These are phyloP conservation scores for Mariannaea elegans DNA, from an alignment of 2,329 filamentous ascomycete species.

Conservation along the genomic window DNA sequence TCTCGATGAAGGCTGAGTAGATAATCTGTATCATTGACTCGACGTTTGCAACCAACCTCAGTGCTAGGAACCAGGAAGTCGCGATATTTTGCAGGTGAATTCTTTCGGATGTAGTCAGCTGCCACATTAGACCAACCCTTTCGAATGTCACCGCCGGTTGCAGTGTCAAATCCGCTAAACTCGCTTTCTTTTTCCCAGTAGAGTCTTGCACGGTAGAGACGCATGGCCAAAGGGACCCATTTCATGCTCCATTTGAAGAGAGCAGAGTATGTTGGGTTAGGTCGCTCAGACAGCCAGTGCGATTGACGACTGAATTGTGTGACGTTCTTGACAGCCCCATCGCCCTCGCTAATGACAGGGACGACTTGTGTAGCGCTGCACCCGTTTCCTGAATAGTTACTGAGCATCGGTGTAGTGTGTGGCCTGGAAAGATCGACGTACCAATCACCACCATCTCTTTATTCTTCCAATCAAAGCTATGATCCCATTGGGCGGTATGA, in stretches of 20 bases:
- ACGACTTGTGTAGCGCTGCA: constrained; percentile 41
- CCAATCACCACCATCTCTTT: constrained; percentile 38
- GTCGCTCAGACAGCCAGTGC: constrained; percentile 52
- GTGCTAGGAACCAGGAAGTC: constrained; percentile 44
- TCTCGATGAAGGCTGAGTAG: constrained; percentile 39
- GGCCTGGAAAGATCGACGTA: neutral
- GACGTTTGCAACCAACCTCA: constrained; percentile 47
- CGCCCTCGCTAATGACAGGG: constrained; percentile 32
- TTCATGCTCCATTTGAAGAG: constrained; percentile 37
- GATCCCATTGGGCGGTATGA: constrained; percentile 40
- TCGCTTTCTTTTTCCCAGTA: constrained; percentile 35
- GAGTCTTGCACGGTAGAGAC: constrained; percentile 29
- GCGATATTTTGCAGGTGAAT: constrained; percentile 40
- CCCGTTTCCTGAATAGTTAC: constrained; percentile 29
- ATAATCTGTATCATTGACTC: constrained; percentile 47
- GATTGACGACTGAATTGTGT: constrained; percentile 60
- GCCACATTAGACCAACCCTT: constrained; percentile 24
- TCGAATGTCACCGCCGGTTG: constrained; percentile 25
- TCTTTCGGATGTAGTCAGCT: constrained; percentile 38
- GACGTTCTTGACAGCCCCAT: constrained; percentile 46
- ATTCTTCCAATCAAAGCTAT: constrained; percentile 36
- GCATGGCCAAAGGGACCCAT: constrained; percentile 35
- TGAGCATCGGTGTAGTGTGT: neutral
- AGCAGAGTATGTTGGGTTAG: constrained; percentile 33
- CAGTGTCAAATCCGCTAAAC: constrained; percentile 35